Conservation (phyloP, 345 rosid genomes). For the Eucalyptus pumila region DNA sequence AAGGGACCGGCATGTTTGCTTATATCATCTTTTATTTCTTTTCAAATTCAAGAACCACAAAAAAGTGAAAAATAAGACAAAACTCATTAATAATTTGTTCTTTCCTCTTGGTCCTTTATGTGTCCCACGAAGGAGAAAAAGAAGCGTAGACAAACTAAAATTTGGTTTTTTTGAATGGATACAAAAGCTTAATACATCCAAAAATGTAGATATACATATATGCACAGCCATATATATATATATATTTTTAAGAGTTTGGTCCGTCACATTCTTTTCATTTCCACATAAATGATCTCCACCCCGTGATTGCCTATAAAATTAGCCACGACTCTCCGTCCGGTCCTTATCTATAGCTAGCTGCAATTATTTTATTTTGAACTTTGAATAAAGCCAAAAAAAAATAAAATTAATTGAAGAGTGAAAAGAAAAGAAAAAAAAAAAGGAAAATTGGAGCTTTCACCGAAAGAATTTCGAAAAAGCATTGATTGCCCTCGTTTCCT, state of each 20-base stretch:
- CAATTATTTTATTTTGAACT: neutral
- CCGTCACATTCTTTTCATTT: neutral
- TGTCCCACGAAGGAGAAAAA: neutral
- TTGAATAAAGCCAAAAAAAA: neutral
- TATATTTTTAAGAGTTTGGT: neutral
- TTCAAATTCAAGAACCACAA: neutral
- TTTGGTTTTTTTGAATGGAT: neutral
- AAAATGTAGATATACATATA: neutral
- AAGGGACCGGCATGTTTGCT: neutral
- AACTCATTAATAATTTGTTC: neutral
- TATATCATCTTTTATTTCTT: neutral
- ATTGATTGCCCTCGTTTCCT: neutral
- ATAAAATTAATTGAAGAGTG: neutral
- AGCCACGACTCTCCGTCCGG: neutral
- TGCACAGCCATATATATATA: neutral
- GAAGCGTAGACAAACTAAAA: neutral
- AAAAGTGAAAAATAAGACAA: neutral
- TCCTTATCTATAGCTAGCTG: neutral
- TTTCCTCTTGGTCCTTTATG: neutral
- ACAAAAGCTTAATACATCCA: neutral
- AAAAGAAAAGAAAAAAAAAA: neutral
- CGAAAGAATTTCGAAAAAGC: neutral
- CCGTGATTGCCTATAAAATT: neutral
- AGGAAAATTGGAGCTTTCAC: neutral
- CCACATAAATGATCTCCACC: neutral